phyloP scores from a whole-genome alignment of 257 asterid genomes.

The Asclepias syriaca region DNA sequence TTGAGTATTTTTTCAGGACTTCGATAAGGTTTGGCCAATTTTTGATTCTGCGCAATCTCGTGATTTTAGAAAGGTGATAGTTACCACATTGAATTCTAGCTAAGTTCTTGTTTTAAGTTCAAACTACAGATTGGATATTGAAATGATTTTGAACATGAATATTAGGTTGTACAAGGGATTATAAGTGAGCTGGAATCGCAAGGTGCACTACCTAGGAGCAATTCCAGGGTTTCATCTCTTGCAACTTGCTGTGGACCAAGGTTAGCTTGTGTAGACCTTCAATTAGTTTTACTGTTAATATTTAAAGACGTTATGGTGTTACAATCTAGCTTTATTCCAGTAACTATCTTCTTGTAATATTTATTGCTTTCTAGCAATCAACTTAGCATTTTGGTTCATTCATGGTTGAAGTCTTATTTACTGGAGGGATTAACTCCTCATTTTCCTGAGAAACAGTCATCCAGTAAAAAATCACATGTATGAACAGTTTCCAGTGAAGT shows the following conservation, averaged over 20 bases:
- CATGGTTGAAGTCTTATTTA: background rate
- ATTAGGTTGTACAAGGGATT: conserved; percentile 93
- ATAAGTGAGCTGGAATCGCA: conserved; percentile 97
- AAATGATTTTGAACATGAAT: background rate
- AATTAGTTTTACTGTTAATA: background rate
- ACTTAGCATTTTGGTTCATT: background rate
- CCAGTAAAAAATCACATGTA: background rate
- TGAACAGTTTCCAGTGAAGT: background rate
- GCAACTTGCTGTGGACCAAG: conserved; percentile 99
- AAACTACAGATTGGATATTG: conserved; percentile 6
- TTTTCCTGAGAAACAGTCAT: background rate
- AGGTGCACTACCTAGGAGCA: conserved; percentile 99
- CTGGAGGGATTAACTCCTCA: background rate
- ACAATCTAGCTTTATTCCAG: background rate
- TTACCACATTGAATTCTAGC: background rate
- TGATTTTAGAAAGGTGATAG: conserved; percentile 88
- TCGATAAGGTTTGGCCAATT: conserved; percentile 99
- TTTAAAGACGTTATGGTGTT: background rate
- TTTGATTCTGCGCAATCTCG: conserved; percentile 99
- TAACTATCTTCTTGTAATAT: background rate
- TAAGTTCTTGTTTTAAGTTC: conserved; percentile 10
- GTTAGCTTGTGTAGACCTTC: conserved; percentile 31
- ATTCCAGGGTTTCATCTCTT: conserved; percentile 97
- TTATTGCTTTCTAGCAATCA: conserved; percentile 4
- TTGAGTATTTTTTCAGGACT: conserved; percentile 57